A percentile compares a stretch with the other conserved stretches of the same genome.
Evolutionary conservation across 2,329 filamentous ascomycete species (phyloP).

Genomic region (Aspergillus piperis): DNA sequence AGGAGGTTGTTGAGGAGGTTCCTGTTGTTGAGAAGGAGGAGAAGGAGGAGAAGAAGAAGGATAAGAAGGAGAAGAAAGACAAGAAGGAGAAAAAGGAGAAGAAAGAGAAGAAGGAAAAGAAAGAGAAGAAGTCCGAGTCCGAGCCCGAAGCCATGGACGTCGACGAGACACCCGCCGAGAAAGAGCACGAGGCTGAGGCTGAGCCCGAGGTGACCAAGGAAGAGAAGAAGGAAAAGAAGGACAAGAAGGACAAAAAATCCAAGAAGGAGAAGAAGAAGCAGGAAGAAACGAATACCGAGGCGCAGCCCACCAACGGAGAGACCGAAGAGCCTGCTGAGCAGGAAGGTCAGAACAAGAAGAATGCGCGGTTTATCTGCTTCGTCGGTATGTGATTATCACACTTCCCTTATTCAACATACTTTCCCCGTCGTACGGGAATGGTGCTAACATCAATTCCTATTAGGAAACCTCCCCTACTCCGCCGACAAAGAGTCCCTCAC

Average conservation of each 20-base stretch:
- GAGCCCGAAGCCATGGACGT: slow-evolving; percentile 21
- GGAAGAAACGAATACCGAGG: slow-evolving; percentile 1
- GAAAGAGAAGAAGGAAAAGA: slow-evolving; percentile 29
- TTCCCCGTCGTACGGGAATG: no score
- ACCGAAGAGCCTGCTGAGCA: slow-evolving; percentile 20
- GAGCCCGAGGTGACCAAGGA: slow-evolving; percentile 9
- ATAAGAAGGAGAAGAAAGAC: slow-evolving; percentile 31
- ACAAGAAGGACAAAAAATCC: slow-evolving; percentile 24
- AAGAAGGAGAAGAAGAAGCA: slow-evolving; percentile 31
- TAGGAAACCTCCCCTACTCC: slow-evolving; percentile 79
- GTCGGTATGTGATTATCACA: slow-evolving; percentile 59
- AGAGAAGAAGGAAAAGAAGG: slow-evolving; percentile 20
- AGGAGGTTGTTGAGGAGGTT: slow-evolving; percentile 10
- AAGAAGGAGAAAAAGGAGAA: slow-evolving; percentile 31
- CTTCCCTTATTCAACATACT: no score
- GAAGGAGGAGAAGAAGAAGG: slow-evolving; percentile 33
- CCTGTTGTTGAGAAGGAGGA: slow-evolving; percentile 23
- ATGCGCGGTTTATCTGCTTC: slow-evolving; percentile 73
- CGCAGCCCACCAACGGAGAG: slow-evolving; percentile 9
- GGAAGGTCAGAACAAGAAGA: slow-evolving; percentile 33
- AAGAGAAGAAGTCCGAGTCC: slow-evolving; percentile 16
- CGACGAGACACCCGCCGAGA: slow-evolving; percentile 12
- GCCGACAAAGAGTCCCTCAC: slow-evolving; percentile 70
- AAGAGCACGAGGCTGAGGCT: slow-evolving; percentile 2
- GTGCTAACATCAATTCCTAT: no score